These are phyloP conservation scores for Pseudogymnoascus destructans DNA, from an alignment of 2,329 filamentous ascomycete species.

Conservation along the genomic window DNA sequence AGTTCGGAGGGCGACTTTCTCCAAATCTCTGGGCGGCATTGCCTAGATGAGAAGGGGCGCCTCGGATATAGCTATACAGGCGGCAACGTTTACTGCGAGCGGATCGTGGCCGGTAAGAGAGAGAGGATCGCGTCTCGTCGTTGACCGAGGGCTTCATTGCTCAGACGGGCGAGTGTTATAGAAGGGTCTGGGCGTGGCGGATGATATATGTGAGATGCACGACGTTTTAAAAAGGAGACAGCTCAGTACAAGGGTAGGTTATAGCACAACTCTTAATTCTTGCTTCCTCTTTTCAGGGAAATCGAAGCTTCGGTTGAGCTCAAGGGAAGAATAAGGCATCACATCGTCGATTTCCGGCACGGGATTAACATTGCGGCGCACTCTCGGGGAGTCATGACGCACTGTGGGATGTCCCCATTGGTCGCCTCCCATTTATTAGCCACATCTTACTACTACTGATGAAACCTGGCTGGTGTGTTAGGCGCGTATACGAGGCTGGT, in stretches of 20 bases:
- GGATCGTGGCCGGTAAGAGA: not conserved
- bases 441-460: not conserved
- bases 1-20: not conserved
- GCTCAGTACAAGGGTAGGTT: not conserved
- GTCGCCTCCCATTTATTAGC: not conserved
- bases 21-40: not conserved
- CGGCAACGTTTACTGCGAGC: not conserved
- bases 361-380: conserved; percentile 1
- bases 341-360: not conserved
- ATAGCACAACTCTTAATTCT: not conserved
- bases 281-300: not conserved
- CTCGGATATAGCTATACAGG: not conserved
- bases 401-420: not conserved
- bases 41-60: not conserved
- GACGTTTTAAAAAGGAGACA: not conserved
- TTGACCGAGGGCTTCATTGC: not conserved
- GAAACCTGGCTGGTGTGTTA: not conserved
- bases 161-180: not conserved
- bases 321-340: not conserved
- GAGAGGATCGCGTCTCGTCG: not conserved
- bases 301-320: not conserved
- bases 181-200: not conserved
- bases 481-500: not conserved
- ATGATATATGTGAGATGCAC: not conserved
- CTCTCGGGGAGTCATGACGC: not conserved